phyloP scores from a whole-genome alignment of 2,329 filamentous ascomycete genomes.

The Stemphylium vesicarium region DNA sequence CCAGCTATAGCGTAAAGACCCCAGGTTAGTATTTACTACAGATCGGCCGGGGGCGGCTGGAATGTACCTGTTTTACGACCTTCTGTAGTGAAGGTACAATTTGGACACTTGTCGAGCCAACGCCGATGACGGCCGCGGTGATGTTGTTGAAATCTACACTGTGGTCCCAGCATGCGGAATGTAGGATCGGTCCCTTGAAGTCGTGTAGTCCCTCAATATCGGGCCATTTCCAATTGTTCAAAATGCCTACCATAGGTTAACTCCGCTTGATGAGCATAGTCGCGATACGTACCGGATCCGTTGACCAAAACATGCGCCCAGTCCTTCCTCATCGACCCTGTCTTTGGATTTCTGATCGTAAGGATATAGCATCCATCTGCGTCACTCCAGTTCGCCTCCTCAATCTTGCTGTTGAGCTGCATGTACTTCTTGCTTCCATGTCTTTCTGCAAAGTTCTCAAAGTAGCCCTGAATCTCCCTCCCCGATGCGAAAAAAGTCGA shows the following conservation, averaged over 20 bases:
- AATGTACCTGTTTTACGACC: conserved; percentile 33
- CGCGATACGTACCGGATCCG: conserved; percentile 46
- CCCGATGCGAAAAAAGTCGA: conserved; percentile 57
- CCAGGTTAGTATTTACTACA: neutral
- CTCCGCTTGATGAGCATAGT: conserved; percentile 35
- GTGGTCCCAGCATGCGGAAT: conserved; percentile 54
- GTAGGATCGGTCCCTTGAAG: conserved; percentile 54
- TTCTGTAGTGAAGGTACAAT: conserved; percentile 50
- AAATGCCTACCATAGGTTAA: conserved; percentile 49
- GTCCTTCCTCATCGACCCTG: conserved; percentile 42
- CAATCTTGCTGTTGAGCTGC: conserved; percentile 55
- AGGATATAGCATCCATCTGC: conserved; percentile 49
- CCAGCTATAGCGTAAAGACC: conserved; percentile 12
- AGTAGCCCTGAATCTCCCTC: conserved; percentile 58
- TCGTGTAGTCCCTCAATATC: conserved; percentile 51
- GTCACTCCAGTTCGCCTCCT: conserved; percentile 54
- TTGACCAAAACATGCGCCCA: conserved; percentile 53
- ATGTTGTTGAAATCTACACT: conserved; percentile 43
- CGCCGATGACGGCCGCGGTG: conserved; percentile 42
- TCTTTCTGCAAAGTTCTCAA: conserved; percentile 62
- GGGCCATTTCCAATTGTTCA: conserved; percentile 56
- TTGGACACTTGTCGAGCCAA: conserved; percentile 44
- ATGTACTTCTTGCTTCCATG: conserved; percentile 60
- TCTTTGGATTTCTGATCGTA: conserved; percentile 44
- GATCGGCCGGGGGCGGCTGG: neutral